phyloP scores from a whole-genome alignment of 1,284 basidiomycete genomes.

The Pulveroboletus sp. region DNA sequence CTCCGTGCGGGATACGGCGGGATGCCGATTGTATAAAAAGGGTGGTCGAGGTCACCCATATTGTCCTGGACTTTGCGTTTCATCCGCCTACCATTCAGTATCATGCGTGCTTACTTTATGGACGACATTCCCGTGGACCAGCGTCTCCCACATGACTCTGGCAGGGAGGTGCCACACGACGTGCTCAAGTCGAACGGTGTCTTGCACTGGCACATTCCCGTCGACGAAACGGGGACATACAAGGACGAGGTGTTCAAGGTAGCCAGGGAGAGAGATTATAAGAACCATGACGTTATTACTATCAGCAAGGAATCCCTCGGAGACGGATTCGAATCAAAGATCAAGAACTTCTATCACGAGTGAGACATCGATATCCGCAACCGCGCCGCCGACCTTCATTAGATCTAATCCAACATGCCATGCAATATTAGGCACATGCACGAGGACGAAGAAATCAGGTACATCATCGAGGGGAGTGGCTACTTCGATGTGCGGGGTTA shows the following conservation, averaged over 20 bases:
- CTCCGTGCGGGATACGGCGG: no score
- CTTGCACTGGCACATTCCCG: conserved; percentile 59
- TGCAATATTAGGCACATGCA: conserved; percentile 66
- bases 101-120: conserved; percentile 79
- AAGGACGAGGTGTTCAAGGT: conserved; percentile 57
- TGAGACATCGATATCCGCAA: conserved; percentile 33
- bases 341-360: conserved; percentile 81
- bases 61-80: no score
- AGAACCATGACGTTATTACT: conserved; percentile 74
- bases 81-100: not conserved
- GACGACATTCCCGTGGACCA: conserved; percentile 78
- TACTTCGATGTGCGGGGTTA: conserved; percentile 81
- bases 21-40: not conserved
- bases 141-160: conserved; percentile 71
- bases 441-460: conserved; percentile 89
- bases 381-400: not conserved
- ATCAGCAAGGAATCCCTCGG: conserved; percentile 76
- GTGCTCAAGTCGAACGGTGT: conserved; percentile 60
- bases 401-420: conserved; percentile 31
- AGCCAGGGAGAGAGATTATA: conserved; percentile 68
- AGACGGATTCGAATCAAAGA: conserved; percentile 73
- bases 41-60: not conserved
- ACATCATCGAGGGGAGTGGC: conserved; percentile 75
- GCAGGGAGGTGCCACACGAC: conserved; percentile 48
- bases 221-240: conserved; percentile 51